Base-by-base conservation (phyloP, 2,329 filamentous ascomycete species). In the Verticillium klebahnii region DNA sequence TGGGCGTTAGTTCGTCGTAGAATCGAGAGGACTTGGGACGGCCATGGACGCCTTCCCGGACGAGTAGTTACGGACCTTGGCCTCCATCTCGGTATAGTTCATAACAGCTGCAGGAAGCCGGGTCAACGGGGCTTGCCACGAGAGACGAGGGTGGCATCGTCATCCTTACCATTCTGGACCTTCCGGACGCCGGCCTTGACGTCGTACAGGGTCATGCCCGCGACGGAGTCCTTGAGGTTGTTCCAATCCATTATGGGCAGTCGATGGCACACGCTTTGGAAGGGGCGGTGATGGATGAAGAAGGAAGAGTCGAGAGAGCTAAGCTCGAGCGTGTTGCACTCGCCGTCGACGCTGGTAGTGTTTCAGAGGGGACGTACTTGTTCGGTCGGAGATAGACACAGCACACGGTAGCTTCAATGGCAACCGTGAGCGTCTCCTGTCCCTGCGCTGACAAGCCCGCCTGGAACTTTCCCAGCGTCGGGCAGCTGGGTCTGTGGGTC, bases 41-140 rank as follows among this genome's bases (percentile, higher is more conserved):
- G n/a, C n/a, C 29, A 45, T n/a, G 17, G 8, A 19, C 45, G 45
- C 45, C 45, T 23, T 14, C 19, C 45, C n/a, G 34, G 50, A 34
- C 59, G 52, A 50, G 36, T 60, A 45, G 5, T 45, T 56, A 70
- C 71, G 56, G 66, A 87, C 84, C 83, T 87, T 88, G 55, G 85
- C 76, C 78, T 96, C 92, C 91, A 95, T 94, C 74, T 97, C 93
- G 52, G 93, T 97, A 77, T 94, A 97, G 79, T 97, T 97, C 93
- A 97, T 97, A 64, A 97, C 93, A 67, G 93, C 93, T 97, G 65
- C 60, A 23, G n/a, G 59, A 59, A 52, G 15, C 19, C n/a, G n/a
- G 39, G 68, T 78, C 63, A 78, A 14, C 45, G 17, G 19, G 17
- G 17, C 8, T n/a, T n/a, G 74, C 61, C 29, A 29, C 5, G 29